Conservation (phyloP, 108 stramenopile genomes). For the Cyclotella sp. region DNA sequence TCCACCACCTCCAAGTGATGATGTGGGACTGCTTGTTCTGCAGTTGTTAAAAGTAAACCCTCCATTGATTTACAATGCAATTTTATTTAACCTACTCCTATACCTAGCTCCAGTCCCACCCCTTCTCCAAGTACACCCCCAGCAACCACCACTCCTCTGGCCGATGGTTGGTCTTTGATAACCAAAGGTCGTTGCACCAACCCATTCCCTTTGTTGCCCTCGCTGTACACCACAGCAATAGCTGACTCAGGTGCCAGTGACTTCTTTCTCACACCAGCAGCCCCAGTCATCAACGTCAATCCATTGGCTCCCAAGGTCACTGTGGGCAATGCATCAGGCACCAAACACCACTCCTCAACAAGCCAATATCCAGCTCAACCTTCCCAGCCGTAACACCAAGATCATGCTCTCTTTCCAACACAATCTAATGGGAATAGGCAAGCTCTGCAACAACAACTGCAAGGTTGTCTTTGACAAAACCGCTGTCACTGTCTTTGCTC, state of each 20-base stretch:
- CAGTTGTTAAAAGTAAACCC: not conserved
- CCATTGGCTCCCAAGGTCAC: not conserved
- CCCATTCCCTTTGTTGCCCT: not conserved
- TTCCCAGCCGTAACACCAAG: conserved; percentile 2
- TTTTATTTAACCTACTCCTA: not conserved
- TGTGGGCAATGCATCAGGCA: not conserved
- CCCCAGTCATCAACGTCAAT: conserved; percentile 2
- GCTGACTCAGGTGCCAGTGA: not conserved
- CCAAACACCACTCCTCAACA: not conserved
- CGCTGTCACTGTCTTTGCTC: conserved; percentile 12
- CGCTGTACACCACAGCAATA: not conserved
- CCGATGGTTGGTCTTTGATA: not conserved
- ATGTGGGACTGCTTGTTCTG: not conserved
- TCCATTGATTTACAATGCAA: conserved; percentile 10
- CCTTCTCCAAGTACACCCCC: not conserved
- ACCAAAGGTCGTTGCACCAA: conserved; percentile 1
- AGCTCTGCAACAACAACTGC: not conserved
- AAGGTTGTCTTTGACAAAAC: not conserved
- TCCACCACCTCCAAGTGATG: not conserved
- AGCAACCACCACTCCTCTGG: not conserved
- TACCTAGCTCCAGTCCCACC: not conserved
- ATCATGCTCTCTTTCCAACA: conserved; percentile 25
- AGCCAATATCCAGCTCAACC: not conserved
- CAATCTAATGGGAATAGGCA: conserved; percentile 16
- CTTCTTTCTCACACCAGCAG: conserved; percentile 8